Evolutionary conservation across 2,329 filamentous ascomycete genomes (phyloP), one percentile per base, ranked within the genome.

Genomic region (Xylariomycetidae sp.): DNA sequence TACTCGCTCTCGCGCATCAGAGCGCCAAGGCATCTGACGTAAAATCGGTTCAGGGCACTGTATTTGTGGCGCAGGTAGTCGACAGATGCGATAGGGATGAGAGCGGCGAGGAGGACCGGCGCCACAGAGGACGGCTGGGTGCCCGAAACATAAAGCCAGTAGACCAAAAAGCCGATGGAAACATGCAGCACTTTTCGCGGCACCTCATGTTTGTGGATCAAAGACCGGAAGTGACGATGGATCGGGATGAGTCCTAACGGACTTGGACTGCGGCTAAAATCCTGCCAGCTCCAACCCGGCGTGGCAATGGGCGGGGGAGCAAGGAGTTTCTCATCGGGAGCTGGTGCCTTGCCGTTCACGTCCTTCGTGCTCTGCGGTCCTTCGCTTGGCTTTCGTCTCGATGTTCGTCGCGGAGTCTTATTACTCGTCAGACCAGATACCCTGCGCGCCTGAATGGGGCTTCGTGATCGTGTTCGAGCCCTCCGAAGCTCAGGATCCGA

Each of bases 1-100:
- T 90, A 94, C 63, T 98, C 92, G 44, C 84, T 92, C 66, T 98
- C 92, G 34, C 92, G 85, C 92, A 98, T 98, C 48, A 98, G 70
- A 1, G 89, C 87, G 29, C 92, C 92, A 10, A 96, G 65, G 23
- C 76, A 72, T 36, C 74, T 78, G 49, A 96, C 90, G 60, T 96
- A 98, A 36, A 95, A 57, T 23, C 81, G 74, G 59, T 98, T 98
- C 53, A 98, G 74, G 1, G 79, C 72, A 39, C 83, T 76, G 49
- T 79, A 92, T 48, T 79, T 77, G 61, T 95, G 89, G 32, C 92
- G 85, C 29, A 95, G 64, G 49, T 88, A 70, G 59, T 98, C 92
- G 22, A 79, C 77, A 4, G 78, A 74, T 19, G 85, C 81, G 54
- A 96, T 92, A 20, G 92, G 92, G 25, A 96, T 69, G 25, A 98